These are phyloP conservation scores for Fusarium beomiforme DNA, from an alignment of 2,329 filamentous ascomycete species.

Conservation along the genomic window DNA sequence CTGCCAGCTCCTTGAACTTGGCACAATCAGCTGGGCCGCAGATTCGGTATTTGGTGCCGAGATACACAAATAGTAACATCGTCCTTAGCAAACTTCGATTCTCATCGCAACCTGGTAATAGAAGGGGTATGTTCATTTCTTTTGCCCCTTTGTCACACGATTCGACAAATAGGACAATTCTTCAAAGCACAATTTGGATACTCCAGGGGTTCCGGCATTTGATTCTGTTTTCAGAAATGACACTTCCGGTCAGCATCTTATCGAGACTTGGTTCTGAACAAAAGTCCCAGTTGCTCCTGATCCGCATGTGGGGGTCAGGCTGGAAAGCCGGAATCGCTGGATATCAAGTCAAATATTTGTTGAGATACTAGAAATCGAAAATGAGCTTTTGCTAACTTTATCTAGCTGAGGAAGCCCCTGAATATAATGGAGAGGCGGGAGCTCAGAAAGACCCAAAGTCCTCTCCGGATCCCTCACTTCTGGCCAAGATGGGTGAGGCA, in stretches of 20 bases:
- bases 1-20: conserved; percentile 28
- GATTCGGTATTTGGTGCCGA: conserved; percentile 34
- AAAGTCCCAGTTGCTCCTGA: background rate
- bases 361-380: background rate
- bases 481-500: conserved; percentile 75
- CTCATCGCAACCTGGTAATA: conserved; percentile 42
- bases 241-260: background rate
- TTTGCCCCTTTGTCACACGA: background rate
- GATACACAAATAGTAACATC: background rate
- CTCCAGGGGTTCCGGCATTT: background rate
- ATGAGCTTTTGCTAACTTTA: conserved; percentile 12
- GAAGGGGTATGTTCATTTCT: conserved; percentile 40
- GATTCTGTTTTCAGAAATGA: background rate
- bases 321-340: background rate
- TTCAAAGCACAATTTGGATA: background rate
- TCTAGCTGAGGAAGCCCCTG: conserved; percentile 13
- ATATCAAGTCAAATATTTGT: background rate
- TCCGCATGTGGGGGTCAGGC: background rate
- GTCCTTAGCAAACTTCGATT: conserved; percentile 38
- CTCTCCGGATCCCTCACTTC: conserved; percentile 50
- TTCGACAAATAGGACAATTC: background rate
- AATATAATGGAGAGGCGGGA: background rate
- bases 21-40: conserved; percentile 24
- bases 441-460: conserved; percentile 1
- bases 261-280: background rate